Evolutionary conservation across 768 basidiomycete species (phyloP).

Genomic region (Gautieria morchelliformis): DNA sequence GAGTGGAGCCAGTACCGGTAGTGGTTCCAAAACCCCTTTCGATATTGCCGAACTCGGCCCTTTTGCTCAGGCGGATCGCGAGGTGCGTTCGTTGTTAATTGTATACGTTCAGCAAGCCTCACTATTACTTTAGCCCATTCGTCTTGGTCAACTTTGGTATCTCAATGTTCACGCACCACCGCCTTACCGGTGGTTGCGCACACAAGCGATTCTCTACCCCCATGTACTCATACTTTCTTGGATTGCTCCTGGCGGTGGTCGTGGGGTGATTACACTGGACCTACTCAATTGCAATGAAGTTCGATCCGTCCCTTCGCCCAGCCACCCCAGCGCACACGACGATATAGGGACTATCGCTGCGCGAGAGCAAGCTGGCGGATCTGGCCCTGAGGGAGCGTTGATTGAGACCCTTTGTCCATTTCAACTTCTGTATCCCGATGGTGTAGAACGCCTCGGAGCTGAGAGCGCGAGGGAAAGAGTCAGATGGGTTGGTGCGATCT

Average conservation of each 20-base stretch:
- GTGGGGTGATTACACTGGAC: constrained; percentile 81
- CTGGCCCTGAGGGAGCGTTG: constrained; percentile 29
- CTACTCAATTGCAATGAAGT: constrained; percentile 81
- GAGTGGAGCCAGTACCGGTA: constrained; percentile 20
- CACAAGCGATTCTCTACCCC: constrained; percentile 74
- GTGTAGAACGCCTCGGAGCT: constrained; percentile 80
- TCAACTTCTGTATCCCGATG: constrained; percentile 84
- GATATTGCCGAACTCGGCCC: constrained; percentile 38
- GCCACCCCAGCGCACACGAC: constrained; percentile 69
- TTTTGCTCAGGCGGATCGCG: constrained; percentile 30
- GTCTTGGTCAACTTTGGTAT: constrained; percentile 83
- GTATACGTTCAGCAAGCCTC: not conserved
- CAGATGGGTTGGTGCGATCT: constrained; percentile 86
- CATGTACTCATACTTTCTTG: constrained; percentile 79
- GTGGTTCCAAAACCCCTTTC: constrained; percentile 34
- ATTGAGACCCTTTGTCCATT: constrained; percentile 80
- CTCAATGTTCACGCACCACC: constrained; percentile 82
- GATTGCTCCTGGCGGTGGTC: constrained; percentile 74
- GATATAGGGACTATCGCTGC: constrained; percentile 87
- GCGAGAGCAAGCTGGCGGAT: constrained; percentile 36
- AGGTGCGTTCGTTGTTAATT: constrained; percentile 26
- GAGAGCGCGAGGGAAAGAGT: constrained; percentile 81
- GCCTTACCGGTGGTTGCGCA: constrained; percentile 74
- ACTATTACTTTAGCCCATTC: constrained; percentile 51
- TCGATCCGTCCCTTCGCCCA: constrained; percentile 71